Percentiles rank a stretch among this genome's conserved stretches.
Evolutionary conservation across 169 alveolate species (phyloP).

Genomic region (Nephromyces sp.): DNA sequence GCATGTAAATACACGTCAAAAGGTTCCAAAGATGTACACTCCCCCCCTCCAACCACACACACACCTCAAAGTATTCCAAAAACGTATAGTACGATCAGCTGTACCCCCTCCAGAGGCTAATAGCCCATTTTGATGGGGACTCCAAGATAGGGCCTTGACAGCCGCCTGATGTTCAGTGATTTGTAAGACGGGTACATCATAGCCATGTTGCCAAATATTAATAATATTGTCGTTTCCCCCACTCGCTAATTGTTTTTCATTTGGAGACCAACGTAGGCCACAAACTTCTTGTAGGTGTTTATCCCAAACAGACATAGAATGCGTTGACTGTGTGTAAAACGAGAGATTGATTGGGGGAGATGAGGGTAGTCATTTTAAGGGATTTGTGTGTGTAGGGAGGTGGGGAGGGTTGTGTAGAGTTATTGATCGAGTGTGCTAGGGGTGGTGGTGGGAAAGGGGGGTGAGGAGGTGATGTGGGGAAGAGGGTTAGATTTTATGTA

Average conservation of each 20-base stretch:
- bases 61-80: slow-evolving; percentile 77
- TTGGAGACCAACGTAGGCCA: slow-evolving; percentile 39
- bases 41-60: not conserved
- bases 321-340: not conserved
- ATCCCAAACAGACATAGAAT: not conserved
- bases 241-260: slow-evolving; percentile 65
- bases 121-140: slow-evolving; percentile 86
- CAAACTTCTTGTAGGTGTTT: slow-evolving; percentile 44
- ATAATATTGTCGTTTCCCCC: slow-evolving; percentile 92
- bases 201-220: slow-evolving; percentile 63
- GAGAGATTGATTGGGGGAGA: too few relatives aligned
- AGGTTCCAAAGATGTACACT: too few relatives aligned
- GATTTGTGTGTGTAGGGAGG: not conserved
- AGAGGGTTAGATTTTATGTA: too few relatives aligned
- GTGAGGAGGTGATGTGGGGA: not conserved
- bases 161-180: slow-evolving; percentile 43
- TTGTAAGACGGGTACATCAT: slow-evolving; percentile 30
- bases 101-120: slow-evolving; percentile 95
- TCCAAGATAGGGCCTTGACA: slow-evolving; percentile 87
- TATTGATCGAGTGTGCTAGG: not conserved
- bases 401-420: not conserved
- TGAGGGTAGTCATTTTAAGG: too few relatives aligned
- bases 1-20: too few relatives aligned
- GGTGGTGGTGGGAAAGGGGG: not conserved
- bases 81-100: slow-evolving; percentile 88